phyloP scores from a whole-genome alignment of 352 stramenopile species.

The Aphanomyces euteiches region DNA sequence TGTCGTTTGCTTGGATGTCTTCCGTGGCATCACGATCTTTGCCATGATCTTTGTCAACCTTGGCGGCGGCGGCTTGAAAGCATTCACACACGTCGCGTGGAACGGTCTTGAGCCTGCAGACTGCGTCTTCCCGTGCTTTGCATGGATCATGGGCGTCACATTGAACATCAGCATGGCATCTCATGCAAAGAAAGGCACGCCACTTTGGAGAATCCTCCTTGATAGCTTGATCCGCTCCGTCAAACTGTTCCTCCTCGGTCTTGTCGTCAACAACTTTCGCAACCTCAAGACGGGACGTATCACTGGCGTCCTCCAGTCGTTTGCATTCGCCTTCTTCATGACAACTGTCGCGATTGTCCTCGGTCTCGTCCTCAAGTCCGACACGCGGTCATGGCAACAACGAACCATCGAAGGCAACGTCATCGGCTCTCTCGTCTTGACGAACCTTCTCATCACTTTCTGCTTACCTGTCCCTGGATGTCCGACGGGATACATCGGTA shows the following conservation, averaged over 20 bases:
- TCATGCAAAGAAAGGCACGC: slow-evolving; percentile 3
- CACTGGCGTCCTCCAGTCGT: slow-evolving; percentile 34
- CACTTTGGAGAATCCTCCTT: slow-evolving; percentile 5
- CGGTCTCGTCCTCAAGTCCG: neutral
- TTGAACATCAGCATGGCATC: slow-evolving; percentile 23
- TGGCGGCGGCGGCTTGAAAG: slow-evolving; percentile 60
- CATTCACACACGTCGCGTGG: slow-evolving; percentile 72
- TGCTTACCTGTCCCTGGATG: slow-evolving; percentile 57
- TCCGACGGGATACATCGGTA: slow-evolving; percentile 67
- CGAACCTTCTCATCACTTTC: slow-evolving; percentile 52
- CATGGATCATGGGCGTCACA: slow-evolving; percentile 71
- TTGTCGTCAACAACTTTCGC: slow-evolving; percentile 66
- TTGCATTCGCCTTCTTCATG: slow-evolving; percentile 23
- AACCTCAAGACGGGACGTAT: slow-evolving; percentile 61
- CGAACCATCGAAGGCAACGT: neutral
- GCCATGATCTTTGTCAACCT: slow-evolving; percentile 88
- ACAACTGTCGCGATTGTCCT: slow-evolving; percentile 2
- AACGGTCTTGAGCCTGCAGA: slow-evolving; percentile 72
- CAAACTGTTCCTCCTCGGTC: slow-evolving; percentile 61
- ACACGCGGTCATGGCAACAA: neutral
- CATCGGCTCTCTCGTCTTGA: neutral
- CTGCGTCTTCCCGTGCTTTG: slow-evolving; percentile 78
- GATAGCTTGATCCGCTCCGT: slow-evolving; percentile 35
- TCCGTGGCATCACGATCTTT: slow-evolving; percentile 67
- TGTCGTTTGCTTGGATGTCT: slow-evolving; percentile 52